Conservation (phyloP, 2,329 filamentous ascomycete genomes). For the Exophiala phaeomuriformis region DNA sequence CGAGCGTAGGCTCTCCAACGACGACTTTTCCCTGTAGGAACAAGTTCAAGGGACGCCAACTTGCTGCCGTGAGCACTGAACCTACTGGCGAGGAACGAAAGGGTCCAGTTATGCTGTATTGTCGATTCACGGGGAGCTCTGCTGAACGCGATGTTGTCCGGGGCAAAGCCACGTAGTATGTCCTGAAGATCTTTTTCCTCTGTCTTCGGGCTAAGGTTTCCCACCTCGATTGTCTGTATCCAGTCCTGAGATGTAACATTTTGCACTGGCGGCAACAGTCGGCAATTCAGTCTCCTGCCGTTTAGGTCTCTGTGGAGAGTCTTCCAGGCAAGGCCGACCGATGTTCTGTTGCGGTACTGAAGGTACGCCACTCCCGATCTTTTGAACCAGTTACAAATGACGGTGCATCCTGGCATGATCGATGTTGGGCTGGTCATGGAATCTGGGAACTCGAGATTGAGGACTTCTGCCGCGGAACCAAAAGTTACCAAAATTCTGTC, state of each 20-base stretch:
- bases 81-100: not conserved
- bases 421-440: not conserved
- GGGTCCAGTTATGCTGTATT: not conserved
- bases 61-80: not conserved
- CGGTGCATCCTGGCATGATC: conserved; percentile 1
- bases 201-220: not conserved
- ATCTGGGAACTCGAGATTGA: conserved; percentile 2
- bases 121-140: not conserved
- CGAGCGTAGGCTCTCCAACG: not conserved
- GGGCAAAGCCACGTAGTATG: not conserved
- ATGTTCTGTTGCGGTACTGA: conserved; percentile 6
- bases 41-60: not conserved
- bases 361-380: conserved; percentile 10
- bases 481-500: too few relatives aligned
- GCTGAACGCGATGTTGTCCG: not conserved
- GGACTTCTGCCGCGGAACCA: not conserved
- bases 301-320: conserved; percentile 5
- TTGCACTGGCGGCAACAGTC: conserved; percentile 1
- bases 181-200: not conserved
- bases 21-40: not conserved
- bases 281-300: not conserved
- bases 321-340: conserved; percentile 3
- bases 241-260: not conserved
- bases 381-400: conserved; percentile 13
- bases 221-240: conserved; percentile 3